These are phyloP conservation scores for Lipomyces mesembrius DNA, from an alignment of 805 yeast species.

Conservation along the genomic window DNA sequence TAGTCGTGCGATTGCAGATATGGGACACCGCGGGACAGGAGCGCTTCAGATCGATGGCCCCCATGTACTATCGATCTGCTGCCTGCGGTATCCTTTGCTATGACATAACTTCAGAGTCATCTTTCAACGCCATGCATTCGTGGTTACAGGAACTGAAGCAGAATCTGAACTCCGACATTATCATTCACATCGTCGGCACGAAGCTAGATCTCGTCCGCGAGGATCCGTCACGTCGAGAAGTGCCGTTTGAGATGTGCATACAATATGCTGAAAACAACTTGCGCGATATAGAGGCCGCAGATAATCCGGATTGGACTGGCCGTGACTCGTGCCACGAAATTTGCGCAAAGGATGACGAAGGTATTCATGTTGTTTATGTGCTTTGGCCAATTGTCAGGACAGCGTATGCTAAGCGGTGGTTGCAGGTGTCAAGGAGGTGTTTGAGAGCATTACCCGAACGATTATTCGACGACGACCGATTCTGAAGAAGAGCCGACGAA, in stretches of 20 bases:
- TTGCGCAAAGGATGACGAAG: conserved; percentile 46
- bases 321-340: conserved; percentile 45
- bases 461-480: conserved; percentile 38
- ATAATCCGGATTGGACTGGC: conserved; percentile 35
- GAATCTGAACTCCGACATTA: conserved; percentile 43
- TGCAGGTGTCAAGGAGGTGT: conserved; percentile 45
- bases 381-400: neutral
- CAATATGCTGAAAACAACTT: conserved; percentile 42
- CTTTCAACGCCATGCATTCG: conserved; percentile 46
- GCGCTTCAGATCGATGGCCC: conserved; percentile 84
- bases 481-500: conserved; percentile 41
- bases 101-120: conserved; percentile 46
- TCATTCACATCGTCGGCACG: conserved; percentile 46
- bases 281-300: conserved; percentile 32
- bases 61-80: conserved; percentile 50
- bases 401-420: neutral
- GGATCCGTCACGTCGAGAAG: conserved; percentile 45
- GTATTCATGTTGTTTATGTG: neutral
- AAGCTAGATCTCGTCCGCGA: conserved; percentile 45
- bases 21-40: conserved; percentile 99
- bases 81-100: conserved; percentile 47
- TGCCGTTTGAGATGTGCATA: conserved; percentile 46
- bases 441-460: conserved; percentile 44
- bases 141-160: conserved; percentile 45
- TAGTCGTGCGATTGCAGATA: conserved; percentile 54